phyloP scores from a whole-genome alignment of 164 flowering plant species.

The Houttuynia cordata region DNA sequence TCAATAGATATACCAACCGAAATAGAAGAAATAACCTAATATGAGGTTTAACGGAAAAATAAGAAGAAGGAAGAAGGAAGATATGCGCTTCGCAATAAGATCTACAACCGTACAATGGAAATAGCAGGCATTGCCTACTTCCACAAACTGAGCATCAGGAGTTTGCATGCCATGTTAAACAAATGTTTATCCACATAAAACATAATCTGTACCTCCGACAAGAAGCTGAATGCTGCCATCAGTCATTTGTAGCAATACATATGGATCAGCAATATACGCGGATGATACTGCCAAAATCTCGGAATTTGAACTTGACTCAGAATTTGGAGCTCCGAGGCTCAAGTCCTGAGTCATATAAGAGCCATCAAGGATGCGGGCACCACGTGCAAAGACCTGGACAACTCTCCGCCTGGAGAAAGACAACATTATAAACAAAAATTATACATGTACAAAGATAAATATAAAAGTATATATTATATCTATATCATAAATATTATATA shows the following conservation, averaged over 20 bases:
- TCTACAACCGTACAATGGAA: neutral
- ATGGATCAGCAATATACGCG: constrained; percentile 94
- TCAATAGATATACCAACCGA: no score
- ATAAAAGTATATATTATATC: no score
- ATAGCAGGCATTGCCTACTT: no score
- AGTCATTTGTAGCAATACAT: constrained; percentile 74
- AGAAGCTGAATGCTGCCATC: constrained; percentile 95
- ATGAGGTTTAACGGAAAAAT: no score
- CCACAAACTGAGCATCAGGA: neutral
- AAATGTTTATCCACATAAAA: neutral
- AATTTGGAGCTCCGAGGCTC: constrained; percentile 41
- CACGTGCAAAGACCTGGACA: constrained; percentile 77
- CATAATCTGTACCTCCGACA: constrained; percentile 65
- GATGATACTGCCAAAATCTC: constrained; percentile 45
- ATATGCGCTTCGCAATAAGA: no score
- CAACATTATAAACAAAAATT: neutral
- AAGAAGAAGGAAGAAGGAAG: no score
- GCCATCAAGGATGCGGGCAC: constrained; percentile 94
- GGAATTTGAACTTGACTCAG: constrained; percentile 50
- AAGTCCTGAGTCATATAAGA: constrained; percentile 91
- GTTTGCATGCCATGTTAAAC: neutral
- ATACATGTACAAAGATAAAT: no score
- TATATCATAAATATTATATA: no score
- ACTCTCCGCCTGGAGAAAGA: constrained; percentile 62
- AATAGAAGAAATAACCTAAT: no score